Percentiles rank a stretch among this genome's conserved stretches.
phyloP scores from a whole-genome alignment of 225 moss, liverwort and hornwort genomes.

The Neckera pumila region DNA sequence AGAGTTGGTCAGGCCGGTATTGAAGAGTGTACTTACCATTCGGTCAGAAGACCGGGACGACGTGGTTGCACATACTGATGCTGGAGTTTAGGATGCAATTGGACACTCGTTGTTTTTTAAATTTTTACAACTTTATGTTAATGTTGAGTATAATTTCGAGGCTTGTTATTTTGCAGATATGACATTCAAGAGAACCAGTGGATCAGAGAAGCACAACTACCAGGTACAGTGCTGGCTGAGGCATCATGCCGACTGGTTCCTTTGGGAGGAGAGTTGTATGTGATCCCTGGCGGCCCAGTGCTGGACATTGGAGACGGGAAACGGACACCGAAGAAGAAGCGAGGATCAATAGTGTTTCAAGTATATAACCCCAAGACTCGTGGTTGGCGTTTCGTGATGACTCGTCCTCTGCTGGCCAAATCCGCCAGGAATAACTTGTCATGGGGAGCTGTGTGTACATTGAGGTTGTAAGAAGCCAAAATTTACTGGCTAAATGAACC shows the following conservation, averaged over 20 bases:
- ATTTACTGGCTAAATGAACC: not conserved
- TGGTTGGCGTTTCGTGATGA: conserved; percentile 44
- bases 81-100: not conserved
- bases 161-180: conserved; percentile 25
- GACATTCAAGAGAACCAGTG: conserved; percentile 35
- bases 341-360: conserved; percentile 45
- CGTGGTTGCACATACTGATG: not conserved
- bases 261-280: conserved; percentile 55
- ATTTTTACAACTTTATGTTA: not conserved
- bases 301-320: conserved; percentile 35
- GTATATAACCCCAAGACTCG: conserved; percentile 39
- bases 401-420: conserved; percentile 30
- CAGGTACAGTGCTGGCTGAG: conserved; percentile 51
- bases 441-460: conserved; percentile 54
- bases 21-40: not conserved
- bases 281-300: conserved; percentile 52
- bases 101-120: not conserved
- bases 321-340: conserved; percentile 44
- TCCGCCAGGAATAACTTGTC: conserved; percentile 15
- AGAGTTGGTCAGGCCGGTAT: not conserved
- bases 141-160: not conserved
- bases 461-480: conserved; percentile 14
- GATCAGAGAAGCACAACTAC: conserved; percentile 41
- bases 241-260: conserved; percentile 47
- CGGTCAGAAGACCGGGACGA: not conserved